These are phyloP conservation scores for Neonectria faginata DNA, from an alignment of 2,329 filamentous ascomycete species.

Conservation along the genomic window DNA sequence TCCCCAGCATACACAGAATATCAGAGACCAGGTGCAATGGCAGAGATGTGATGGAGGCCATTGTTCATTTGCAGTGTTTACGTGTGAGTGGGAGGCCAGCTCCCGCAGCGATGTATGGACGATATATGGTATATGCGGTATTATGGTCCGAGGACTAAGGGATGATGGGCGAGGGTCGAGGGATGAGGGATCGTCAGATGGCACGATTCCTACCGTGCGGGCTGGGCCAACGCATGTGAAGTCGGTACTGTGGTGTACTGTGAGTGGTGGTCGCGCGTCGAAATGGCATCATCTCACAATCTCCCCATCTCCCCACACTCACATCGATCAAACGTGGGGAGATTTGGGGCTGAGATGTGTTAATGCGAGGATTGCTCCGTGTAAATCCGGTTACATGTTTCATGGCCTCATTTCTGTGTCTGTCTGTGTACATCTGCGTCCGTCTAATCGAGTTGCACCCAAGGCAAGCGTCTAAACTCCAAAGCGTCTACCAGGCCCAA, in stretches of 20 bases:
- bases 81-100: background rate
- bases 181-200: conserved; percentile 27
- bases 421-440: conserved; percentile 16
- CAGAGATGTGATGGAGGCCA: conserved; percentile 39
- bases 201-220: conserved; percentile 32
- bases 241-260: conserved; percentile 28
- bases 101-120: conserved; percentile 5
- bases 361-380: background rate
- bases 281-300: conserved; percentile 36
- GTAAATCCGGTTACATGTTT: background rate
- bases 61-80: conserved; percentile 17
- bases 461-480: conserved; percentile 6
- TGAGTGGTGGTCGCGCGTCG: conserved; percentile 9
- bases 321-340: conserved; percentile 26
- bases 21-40: conserved; percentile 40
- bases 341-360: background rate
- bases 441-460: background rate
- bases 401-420: conserved; percentile 11
- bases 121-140: conserved; percentile 5
- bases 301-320: conserved; percentile 39
- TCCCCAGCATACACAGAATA: conserved; percentile 35
- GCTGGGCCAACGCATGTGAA: conserved; percentile 33
- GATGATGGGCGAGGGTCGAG: conserved; percentile 1
- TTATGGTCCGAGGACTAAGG: conserved; percentile 13
- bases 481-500: background rate